A percentile compares a stretch with the other conserved stretches of the same genome.
Conservation (phyloP, 768 basidiomycete species). For the Leccinum ochraceum region DNA sequence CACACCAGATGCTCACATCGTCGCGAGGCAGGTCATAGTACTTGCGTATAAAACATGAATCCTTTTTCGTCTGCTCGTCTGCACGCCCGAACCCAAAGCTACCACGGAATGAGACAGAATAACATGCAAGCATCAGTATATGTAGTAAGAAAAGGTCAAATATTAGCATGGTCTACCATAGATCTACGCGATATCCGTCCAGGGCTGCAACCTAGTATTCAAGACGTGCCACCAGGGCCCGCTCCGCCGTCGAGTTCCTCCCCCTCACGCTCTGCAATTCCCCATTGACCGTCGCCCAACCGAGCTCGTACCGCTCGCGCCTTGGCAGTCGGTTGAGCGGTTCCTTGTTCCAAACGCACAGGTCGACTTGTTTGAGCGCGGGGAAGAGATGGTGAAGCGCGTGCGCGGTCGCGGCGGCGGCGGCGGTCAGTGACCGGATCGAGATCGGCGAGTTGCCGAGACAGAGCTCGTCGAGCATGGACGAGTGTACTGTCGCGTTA, state of each 20-base stretch:
- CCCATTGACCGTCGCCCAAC: constrained; percentile 23
- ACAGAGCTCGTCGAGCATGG: constrained; percentile 11
- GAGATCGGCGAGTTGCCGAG: constrained; percentile 23
- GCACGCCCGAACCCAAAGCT: no score
- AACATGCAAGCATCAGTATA: not conserved
- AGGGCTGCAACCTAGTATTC: not conserved
- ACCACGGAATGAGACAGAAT: not conserved
- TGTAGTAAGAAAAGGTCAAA: not conserved
- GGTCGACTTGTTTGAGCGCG: constrained; percentile 19
- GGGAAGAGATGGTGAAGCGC: constrained; percentile 19
- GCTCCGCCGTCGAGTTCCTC: not conserved
- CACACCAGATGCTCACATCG: not conserved
- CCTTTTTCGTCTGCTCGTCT: no score
- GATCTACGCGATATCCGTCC: not conserved
- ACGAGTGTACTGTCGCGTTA: not conserved
- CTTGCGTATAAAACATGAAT: not conserved
- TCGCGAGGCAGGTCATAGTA: not conserved
- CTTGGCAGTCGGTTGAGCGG: constrained; percentile 12
- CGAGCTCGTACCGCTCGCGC: constrained; percentile 14
- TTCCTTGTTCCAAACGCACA: constrained; percentile 20
- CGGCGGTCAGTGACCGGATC: constrained; percentile 6
- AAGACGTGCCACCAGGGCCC: not conserved
- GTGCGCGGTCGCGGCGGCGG: constrained; percentile 15
- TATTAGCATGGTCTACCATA: not conserved
- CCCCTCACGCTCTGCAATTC: constrained; percentile 9